Base-by-base conservation (phyloP, 441 rosid species). In the Monsonia emarginata region DNA sequence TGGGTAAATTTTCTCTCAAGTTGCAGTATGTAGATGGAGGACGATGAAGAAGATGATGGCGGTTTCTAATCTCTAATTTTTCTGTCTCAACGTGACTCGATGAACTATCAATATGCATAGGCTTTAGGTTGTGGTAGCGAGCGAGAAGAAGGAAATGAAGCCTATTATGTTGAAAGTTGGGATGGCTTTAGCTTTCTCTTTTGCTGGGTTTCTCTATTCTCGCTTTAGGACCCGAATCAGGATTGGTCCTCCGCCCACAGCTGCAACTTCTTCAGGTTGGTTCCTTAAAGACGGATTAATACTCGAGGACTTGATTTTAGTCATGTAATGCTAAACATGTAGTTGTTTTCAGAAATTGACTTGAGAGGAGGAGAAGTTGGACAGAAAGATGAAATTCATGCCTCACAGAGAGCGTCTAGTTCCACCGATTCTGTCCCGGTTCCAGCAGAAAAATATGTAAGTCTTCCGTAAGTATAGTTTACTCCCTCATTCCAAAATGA, bases 141-240 rank as follows among this genome's bases (percentile, higher is more conserved):
- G 74, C 66, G 85, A 81, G 22, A 86, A 83, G 76, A 74, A 71
- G 69, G 85, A 83, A 59, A 32, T 93, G 58, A 86, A 75, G 67
- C 77, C 87, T 21, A n/a, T 85, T 50, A 67, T 87, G 66, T 54
- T 87, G 65, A 79, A 82, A 71, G 14, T 90, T 60, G 97, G 97
- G 64, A 79, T 84, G 38, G 98, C 84, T 46, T 36, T 93, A 1
- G 83, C 87, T 26, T 70, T 93, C 44, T 88, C 96, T 61, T 70
- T 86, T 25, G 95, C 91, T 21, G 95, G 90, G 30, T 77, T 90
- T 67, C 66, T 90, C 69, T 81, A 66, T 77, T 79, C 88, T 61
- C 87, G 90, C 32, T 62, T 81, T 57, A 83, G 76, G 69, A 67
- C 58, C 42, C 75, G 75, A 22, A n/a, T n/a, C n/a, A 78, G 75